These are phyloP conservation scores for Ophiostoma sp. DNA, from an alignment of 2,329 filamentous ascomycete genomes.

Conservation along the genomic window DNA sequence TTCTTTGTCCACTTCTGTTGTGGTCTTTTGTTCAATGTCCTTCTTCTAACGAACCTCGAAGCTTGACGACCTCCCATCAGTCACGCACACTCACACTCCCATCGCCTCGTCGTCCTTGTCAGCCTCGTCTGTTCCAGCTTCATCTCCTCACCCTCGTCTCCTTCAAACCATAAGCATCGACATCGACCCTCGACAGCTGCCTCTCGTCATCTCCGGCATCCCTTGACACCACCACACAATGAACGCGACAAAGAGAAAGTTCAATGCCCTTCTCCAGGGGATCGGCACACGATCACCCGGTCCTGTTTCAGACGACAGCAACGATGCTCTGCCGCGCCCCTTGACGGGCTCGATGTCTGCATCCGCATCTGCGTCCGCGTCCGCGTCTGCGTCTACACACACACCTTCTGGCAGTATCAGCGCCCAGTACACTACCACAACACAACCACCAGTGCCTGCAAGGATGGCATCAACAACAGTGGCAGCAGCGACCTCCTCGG, in stretches of 20 bases:
- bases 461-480: background rate
- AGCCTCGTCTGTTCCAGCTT: background rate
- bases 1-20: background rate
- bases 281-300: slow-evolving; percentile 50
- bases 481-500: slow-evolving; percentile 13
- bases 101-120: background rate
- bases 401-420: background rate
- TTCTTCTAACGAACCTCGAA: background rate
- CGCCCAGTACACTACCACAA: background rate
- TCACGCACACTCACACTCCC: no score
- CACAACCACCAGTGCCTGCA: background rate
- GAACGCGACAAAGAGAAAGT: slow-evolving; percentile 78
- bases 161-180: background rate
- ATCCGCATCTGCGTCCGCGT: background rate
- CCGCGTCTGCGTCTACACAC: background rate
- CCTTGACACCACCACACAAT: slow-evolving; percentile 38
- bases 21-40: background rate
- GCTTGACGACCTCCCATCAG: background rate
- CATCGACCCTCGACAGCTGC: background rate
- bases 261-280: slow-evolving; percentile 67
- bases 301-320: slow-evolving; percentile 37
- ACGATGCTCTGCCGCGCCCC: slow-evolving; percentile 19
- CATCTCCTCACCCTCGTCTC: background rate
- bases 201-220: background rate
- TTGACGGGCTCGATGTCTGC: background rate